Evolutionary conservation across 2,329 filamentous ascomycete genomes (phyloP), one percentile per base, ranked within the genome.

Genomic region (Aspergillus nomiae): DNA sequence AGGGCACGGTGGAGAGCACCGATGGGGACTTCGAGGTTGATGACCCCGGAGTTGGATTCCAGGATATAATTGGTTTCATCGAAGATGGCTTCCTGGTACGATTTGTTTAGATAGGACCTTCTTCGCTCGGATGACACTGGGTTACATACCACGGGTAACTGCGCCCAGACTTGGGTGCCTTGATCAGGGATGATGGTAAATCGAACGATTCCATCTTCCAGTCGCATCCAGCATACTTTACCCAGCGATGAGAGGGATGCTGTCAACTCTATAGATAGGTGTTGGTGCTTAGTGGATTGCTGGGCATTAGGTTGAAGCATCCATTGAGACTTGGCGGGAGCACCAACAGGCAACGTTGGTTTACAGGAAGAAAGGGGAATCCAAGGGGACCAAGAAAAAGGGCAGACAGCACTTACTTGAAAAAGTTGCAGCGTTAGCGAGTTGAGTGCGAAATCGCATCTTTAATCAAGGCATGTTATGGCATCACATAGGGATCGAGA

Each of bases 121-220:
- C 2, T 56, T 56, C 11, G 14, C 48, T 43, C 21, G 2, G 12
- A 38, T 30, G 21, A 19, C 19, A 16, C 19, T 14, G 9, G 32
- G 21, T 30, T 30, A 72, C 78, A 55, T 74, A 80, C 78, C 56
- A 74, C 69, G 48, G 70, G 65, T 51, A 88, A 89, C 75, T 84
- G 94, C 84, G 93, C 92, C 95, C 95, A 99, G 60, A 98, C 94
- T 83, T 98, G 94, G 10, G 92, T 96, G 64, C 95, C 94, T 73
- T 92, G 90, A 75, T 97, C 93, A 0, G 95, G 94, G 65, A 98
- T 94, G 72, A 98, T 92, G 64, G 95, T 98, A 81, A 99, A 97
- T 70, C 94, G 93, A 61, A 94, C 89, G 60, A 90, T 89, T 63
- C 94, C 89, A 80, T 96, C 88, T 80, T 94, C 92, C 38, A 99